Evolutionary conservation across 371 early-diverging fungal species (phyloP).

Genomic region (Parasitella parasitica): DNA sequence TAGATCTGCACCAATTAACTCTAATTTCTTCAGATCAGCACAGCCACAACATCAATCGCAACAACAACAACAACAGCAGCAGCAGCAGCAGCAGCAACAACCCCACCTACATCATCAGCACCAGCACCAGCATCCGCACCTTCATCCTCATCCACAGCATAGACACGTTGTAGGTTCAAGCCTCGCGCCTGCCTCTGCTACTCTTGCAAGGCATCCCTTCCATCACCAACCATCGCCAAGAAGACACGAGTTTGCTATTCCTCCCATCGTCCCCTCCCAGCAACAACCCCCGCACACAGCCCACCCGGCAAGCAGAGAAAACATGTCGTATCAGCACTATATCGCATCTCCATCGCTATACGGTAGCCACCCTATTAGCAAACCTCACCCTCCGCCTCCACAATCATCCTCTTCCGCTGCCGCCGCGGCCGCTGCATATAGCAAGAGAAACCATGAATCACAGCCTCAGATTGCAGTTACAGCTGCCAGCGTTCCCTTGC

Average conservation of each 20-base stretch:
- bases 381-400: not conserved
- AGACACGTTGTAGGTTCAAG: not conserved
- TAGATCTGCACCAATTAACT: slow-evolving; percentile 59
- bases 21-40: slow-evolving; percentile 36
- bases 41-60: slow-evolving; percentile 6
- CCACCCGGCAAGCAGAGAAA: slow-evolving; percentile 18
- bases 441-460: slow-evolving; percentile 7
- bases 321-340: slow-evolving; percentile 16
- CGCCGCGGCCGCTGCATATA: not conserved
- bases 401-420: not conserved
- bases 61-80: slow-evolving; percentile 11
- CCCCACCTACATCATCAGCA: not conserved
- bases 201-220: slow-evolving; percentile 16
- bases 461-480: slow-evolving; percentile 11
- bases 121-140: slow-evolving; percentile 21
- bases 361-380: not conserved
- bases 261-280: slow-evolving; percentile 54
- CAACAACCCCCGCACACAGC: slow-evolving; percentile 42
- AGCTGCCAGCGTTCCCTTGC: slow-evolving; percentile 21
- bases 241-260: slow-evolving; percentile 49
- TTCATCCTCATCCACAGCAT: not conserved
- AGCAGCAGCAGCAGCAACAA: slow-evolving; percentile 3
- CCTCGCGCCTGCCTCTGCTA: slow-evolving; percentile 20
- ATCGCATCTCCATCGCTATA: slow-evolving; percentile 11
- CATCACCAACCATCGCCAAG: slow-evolving; percentile 28